Evolutionary conservation across 1,284 basidiomycete species (phyloP).

Genomic region (Trichosporon asahii): DNA sequence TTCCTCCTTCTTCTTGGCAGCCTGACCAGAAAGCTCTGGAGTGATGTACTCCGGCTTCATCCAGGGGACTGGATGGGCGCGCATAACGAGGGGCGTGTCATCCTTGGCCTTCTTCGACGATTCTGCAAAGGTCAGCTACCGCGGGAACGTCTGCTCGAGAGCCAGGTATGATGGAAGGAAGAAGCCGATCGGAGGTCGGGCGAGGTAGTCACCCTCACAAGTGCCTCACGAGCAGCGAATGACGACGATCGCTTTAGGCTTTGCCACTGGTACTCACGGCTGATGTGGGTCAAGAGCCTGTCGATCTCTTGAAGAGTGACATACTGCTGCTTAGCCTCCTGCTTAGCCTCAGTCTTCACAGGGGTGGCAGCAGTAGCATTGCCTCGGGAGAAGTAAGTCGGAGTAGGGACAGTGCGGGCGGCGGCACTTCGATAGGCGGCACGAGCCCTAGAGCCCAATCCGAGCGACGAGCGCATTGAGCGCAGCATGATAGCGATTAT

Average conservation of each 20-base stretch:
- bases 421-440: neutral
- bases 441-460: neutral
- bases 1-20: neutral
- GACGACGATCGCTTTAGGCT: neutral
- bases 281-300: constrained; percentile 44
- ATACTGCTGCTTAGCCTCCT: constrained; percentile 34
- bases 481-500: neutral
- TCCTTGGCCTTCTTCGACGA: constrained; percentile 28
- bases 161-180: too few species aligned
- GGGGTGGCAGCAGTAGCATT: neutral
- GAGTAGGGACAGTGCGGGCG: neutral
- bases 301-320: constrained; percentile 47
- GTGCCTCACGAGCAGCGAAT: neutral
- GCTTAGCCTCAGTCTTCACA: neutral
- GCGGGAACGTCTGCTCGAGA: too few species aligned
- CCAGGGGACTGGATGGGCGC: constrained; percentile 43
- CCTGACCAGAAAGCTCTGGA: constrained; percentile 29
- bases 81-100: constrained; percentile 46
- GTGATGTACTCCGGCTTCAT: constrained; percentile 31
- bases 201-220: neutral
- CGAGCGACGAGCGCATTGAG: neutral
- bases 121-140: constrained; percentile 23
- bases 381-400: neutral
- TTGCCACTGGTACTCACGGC: constrained; percentile 30
- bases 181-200: too few species aligned